Conservation (phyloP, 257 asterid genomes). For the Nicotiana knightiana region DNA sequence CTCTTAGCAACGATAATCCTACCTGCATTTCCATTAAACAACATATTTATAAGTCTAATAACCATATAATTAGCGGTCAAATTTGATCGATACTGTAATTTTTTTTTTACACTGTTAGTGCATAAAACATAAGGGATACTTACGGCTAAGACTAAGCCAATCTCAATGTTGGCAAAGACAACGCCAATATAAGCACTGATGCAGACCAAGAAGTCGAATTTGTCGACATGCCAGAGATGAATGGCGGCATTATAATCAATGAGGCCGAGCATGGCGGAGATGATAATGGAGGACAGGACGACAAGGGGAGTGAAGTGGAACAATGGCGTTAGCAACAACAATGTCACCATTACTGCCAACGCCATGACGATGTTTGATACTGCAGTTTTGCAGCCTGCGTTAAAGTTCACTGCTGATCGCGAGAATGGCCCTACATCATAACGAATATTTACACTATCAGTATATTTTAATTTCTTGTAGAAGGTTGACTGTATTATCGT, state of each 20-base stretch:
- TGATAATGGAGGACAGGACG: constrained; percentile 73
- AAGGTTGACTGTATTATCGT: too few relatives aligned
- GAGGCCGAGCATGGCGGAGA: constrained; percentile 95
- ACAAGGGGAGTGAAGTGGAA: constrained; percentile 89
- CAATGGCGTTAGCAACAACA: constrained; percentile 70
- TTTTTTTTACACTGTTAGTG: too few relatives aligned
- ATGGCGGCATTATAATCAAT: constrained; percentile 84
- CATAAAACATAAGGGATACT: neutral
- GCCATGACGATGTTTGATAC: constrained; percentile 97
- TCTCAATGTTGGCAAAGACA: constrained; percentile 67
- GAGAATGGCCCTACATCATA: constrained; percentile 68
- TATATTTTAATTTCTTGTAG: too few relatives aligned
- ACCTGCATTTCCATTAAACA: constrained; percentile 31
- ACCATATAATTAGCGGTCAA: too few relatives aligned
- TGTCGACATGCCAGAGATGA: constrained; percentile 84
- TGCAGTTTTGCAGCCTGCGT: constrained; percentile 97
- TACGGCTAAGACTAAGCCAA: constrained; percentile 79
- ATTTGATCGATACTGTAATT: too few relatives aligned
- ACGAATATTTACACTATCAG: neutral
- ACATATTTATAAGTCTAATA: neutral
- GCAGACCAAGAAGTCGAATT: constrained; percentile 87
- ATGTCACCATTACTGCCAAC: constrained; percentile 71
- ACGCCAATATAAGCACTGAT: constrained; percentile 81
- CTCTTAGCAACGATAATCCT: constrained; percentile 64
- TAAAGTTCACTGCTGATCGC: constrained; percentile 92